These are phyloP conservation scores for Tylopilus balloui DNA, from an alignment of 768 basidiomycete species.

Conservation along the genomic window DNA sequence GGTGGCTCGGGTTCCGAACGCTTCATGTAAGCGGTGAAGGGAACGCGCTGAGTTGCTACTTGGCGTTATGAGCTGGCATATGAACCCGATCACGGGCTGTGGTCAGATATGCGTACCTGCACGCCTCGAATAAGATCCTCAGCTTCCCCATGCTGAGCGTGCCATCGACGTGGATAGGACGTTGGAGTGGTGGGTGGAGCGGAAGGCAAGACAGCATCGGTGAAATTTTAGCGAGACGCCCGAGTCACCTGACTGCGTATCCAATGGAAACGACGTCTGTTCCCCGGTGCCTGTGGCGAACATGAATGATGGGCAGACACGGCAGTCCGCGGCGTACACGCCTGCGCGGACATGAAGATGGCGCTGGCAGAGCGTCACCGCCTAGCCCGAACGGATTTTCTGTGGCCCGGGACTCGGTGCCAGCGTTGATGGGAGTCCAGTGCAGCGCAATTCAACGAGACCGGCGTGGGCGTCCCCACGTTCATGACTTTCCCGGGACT, in stretches of 20 bases:
- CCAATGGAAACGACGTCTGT: slow-evolving; percentile 20
- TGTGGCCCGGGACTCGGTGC: slow-evolving; percentile 1
- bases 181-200: neutral
- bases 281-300: slow-evolving; percentile 30
- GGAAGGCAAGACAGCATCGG: neutral
- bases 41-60: neutral
- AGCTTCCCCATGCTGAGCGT: neutral
- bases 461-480: too few species aligned
- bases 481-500: neutral
- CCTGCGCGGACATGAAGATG: slow-evolving; percentile 32
- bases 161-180: neutral
- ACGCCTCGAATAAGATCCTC: neutral
- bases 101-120: neutral
- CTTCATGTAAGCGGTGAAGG: neutral
- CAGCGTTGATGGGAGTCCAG: too few species aligned
- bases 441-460: too few species aligned
- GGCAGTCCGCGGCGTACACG: slow-evolving; percentile 24
- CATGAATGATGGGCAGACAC: slow-evolving; percentile 21
- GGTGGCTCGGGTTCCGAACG: neutral
- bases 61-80: neutral
- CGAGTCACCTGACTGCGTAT: slow-evolving; percentile 16
- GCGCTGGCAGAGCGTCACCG: slow-evolving; percentile 13
- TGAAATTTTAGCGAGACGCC: neutral
- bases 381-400: slow-evolving; percentile 1
- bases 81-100: neutral